Conservation (phyloP, 192 early-diverging fungal species). For the Oehlia diaphana region DNA sequence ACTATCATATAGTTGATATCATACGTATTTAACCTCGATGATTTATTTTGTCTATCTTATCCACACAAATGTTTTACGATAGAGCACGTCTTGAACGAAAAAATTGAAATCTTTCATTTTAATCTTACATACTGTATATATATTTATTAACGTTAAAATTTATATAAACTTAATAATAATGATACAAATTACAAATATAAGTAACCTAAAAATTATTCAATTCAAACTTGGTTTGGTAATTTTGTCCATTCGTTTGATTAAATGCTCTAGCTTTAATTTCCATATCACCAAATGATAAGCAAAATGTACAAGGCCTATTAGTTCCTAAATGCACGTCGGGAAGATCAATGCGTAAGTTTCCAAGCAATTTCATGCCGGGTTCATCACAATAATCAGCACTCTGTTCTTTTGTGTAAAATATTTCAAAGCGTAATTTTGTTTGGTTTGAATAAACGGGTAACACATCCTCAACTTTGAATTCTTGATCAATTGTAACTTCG, state of each 20-base stretch:
- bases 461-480: neutral
- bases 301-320: neutral
- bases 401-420: neutral
- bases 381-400: neutral
- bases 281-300: neutral
- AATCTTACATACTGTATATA: too few relatives aligned
- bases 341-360: neutral
- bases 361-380: neutral
- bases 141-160: too few relatives aligned
- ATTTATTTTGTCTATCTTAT: too few relatives aligned
- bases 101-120: too few relatives aligned
- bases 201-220: neutral
- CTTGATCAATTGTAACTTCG: neutral
- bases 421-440: neutral
- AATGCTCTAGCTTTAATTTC: neutral
- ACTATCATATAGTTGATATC: too few relatives aligned
- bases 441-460: neutral
- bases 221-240: neutral
- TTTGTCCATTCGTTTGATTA: neutral
- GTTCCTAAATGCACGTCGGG: neutral
- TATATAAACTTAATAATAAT: too few relatives aligned
- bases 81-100: too few relatives aligned
- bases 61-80: too few relatives aligned
- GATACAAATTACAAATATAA: too few relatives aligned
- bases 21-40: too few relatives aligned